Evolutionary conservation across 805 yeast species (phyloP).

Genomic region (Candida suzukii): DNA sequence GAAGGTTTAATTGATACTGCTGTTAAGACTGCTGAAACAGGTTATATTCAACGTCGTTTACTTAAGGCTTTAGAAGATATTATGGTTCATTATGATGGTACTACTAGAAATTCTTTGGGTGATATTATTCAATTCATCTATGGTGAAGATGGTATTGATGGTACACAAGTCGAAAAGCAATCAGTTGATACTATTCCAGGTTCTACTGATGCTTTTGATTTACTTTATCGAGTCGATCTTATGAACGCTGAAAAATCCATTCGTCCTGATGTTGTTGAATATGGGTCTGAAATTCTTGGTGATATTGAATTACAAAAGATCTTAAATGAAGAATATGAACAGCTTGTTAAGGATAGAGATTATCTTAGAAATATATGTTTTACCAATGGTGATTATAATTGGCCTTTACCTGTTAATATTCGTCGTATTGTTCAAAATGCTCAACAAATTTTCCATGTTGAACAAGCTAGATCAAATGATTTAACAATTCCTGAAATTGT

Average conservation of each 20-base stretch:
- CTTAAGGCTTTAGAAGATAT: constrained; percentile 95
- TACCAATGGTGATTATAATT: constrained; percentile 87
- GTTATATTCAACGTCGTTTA: constrained; percentile 96
- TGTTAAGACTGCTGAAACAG: constrained; percentile 98
- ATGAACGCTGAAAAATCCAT: constrained; percentile 62
- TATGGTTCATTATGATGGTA: constrained; percentile 97
- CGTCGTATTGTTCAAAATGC: constrained; percentile 96
- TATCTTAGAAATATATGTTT: constrained; percentile 76
- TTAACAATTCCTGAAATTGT: constrained; percentile 79
- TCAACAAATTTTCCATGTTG: constrained; percentile 93
- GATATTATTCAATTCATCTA: constrained; percentile 92
- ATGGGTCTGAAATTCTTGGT: constrained; percentile 87
- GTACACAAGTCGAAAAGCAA: constrained; percentile 95
- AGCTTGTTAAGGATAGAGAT: constrained; percentile 67
- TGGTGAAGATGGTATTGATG: constrained; percentile 99
- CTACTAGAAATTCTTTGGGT: constrained; percentile 96
- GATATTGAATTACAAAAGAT: constrained; percentile 75
- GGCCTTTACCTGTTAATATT: constrained; percentile 97
- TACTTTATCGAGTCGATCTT: constrained; percentile 79
- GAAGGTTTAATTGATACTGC: constrained; percentile 99
- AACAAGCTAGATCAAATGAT: constrained; percentile 85
- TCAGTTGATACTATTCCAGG: constrained; percentile 94
- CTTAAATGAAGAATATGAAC: constrained; percentile 80
- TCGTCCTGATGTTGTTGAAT: constrained; percentile 71
- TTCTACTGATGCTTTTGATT: constrained; percentile 74